A percentile compares a stretch with the other conserved stretches of the same genome.
phyloP scores from a whole-genome alignment of 768 basidiomycete species.

The Mycena amicta region DNA sequence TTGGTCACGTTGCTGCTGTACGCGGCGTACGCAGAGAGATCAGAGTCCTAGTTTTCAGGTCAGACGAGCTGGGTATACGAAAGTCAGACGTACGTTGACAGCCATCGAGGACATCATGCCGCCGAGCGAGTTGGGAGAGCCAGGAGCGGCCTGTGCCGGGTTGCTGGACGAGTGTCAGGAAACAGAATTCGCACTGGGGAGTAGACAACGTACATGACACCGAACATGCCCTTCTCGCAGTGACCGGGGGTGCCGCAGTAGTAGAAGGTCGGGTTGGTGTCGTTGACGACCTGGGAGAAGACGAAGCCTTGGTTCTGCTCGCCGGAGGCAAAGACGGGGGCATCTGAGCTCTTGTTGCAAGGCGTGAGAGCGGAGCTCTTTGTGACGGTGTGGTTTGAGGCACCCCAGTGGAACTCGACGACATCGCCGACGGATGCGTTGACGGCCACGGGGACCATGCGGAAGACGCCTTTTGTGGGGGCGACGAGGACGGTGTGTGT shows the following conservation, averaged over 20 bases:
- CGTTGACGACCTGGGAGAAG: conserved; percentile 72
- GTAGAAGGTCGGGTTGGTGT: conserved; percentile 73
- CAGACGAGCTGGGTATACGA: no score
- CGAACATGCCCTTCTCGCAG: conserved; percentile 86
- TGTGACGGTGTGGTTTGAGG: conserved; percentile 82
- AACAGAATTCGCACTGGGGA: neutral
- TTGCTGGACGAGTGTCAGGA: conserved; percentile 40
- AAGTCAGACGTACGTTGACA: no score
- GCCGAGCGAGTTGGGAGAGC: conserved; percentile 48
- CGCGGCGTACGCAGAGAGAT: conserved; percentile 56
- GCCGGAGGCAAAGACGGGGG: conserved; percentile 63
- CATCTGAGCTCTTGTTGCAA: conserved; percentile 72
- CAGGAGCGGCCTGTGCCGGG: conserved; percentile 50
- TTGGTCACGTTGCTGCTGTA: conserved; percentile 52
- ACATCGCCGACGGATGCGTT: conserved; percentile 81
- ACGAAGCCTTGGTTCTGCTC: conserved; percentile 62
- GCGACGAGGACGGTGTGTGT: conserved; percentile 81
- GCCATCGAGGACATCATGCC: conserved; percentile 54
- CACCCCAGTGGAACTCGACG: conserved; percentile 75
- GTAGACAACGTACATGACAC: conserved; percentile 54
- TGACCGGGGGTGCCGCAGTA: conserved; percentile 73
- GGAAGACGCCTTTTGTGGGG: conserved; percentile 73
- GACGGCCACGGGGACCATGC: conserved; percentile 73
- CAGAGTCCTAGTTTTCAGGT: conserved; percentile 54
- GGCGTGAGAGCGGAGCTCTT: conserved; percentile 66